Percentiles rank a stretch among this genome's conserved stretches.
phyloP scores from a whole-genome alignment of 2,329 filamentous ascomycete genomes.

The Exophiala calicioides region DNA sequence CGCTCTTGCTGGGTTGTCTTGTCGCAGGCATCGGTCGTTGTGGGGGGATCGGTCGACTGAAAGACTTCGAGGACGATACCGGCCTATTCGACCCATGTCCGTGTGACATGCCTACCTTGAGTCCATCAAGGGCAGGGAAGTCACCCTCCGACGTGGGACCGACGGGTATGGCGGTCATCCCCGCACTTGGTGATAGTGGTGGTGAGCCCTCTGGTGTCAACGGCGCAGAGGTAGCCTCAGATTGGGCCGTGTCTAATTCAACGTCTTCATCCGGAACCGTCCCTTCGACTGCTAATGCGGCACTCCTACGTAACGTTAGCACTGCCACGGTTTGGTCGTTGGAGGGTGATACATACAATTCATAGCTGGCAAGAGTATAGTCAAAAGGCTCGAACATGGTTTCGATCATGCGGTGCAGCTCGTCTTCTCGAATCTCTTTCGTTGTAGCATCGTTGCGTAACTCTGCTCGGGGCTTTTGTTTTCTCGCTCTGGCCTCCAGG shows the following conservation, averaged over 20 bases:
- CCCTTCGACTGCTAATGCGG: conserved; percentile 28
- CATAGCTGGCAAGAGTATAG: conserved; percentile 80
- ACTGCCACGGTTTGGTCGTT: conserved; percentile 36
- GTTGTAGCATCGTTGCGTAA: conserved; percentile 92
- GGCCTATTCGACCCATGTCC: conserved; percentile 13
- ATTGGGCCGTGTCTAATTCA: conserved; percentile 23
- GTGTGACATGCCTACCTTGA: conserved; percentile 25
- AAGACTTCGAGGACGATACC: conserved; percentile 36
- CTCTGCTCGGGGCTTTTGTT: conserved; percentile 89
- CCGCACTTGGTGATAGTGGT: conserved; percentile 27
- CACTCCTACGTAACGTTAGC: conserved; percentile 37
- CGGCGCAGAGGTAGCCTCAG: conserved; percentile 19
- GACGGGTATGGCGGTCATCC: conserved; percentile 8
- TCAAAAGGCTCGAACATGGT: conserved; percentile 93
- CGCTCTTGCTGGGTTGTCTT: conserved; percentile 73
- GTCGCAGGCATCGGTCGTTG: conserved; percentile 52
- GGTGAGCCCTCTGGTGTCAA: conserved; percentile 31
- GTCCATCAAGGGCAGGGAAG: conserved; percentile 13
- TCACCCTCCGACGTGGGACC: conserved; percentile 20
- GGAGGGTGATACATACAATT: conserved; percentile 57
- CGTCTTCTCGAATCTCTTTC: conserved; percentile 91
- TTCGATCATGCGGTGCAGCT: conserved; percentile 92
- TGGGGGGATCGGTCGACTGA: conserved; percentile 41
- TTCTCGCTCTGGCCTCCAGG: conserved; percentile 83
- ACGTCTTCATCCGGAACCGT: conserved; percentile 24